phyloP scores from a whole-genome alignment of 768 basidiomycete species.

The Crucibulum laeve region DNA sequence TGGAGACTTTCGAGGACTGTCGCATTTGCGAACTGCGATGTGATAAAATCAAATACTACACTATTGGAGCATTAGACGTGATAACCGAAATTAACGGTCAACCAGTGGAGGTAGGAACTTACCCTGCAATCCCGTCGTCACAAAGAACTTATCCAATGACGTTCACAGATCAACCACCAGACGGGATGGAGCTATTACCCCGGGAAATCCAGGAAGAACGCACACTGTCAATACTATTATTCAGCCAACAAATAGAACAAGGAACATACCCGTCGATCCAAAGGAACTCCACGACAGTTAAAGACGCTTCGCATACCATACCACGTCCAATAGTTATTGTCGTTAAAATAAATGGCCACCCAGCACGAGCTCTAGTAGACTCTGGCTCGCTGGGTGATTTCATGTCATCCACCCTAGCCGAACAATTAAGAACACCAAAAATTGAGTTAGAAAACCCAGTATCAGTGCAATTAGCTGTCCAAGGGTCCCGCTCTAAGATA shows the following conservation, averaged over 20 bases:
- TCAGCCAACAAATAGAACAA: slow-evolving; percentile 11
- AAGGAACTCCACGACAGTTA: slow-evolving; percentile 15
- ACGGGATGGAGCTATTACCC: too few relatives aligned
- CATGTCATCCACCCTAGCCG: slow-evolving; percentile 27
- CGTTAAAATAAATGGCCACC: slow-evolving; percentile 25
- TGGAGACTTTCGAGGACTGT: too few relatives aligned
- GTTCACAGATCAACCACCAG: too few relatives aligned
- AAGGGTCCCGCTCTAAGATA: slow-evolving; percentile 34
- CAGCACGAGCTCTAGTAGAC: slow-evolving; percentile 28
- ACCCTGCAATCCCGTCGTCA: too few relatives aligned
- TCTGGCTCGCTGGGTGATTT: slow-evolving; percentile 37
- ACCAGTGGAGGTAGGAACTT: too few relatives aligned
- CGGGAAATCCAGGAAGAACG: too few relatives aligned
- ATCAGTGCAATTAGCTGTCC: slow-evolving; percentile 31
- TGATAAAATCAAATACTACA: too few relatives aligned
- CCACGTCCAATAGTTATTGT: slow-evolving; percentile 29
- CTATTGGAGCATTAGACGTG: too few relatives aligned
- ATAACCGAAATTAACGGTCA: too few relatives aligned
- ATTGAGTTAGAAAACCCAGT: slow-evolving; percentile 24
- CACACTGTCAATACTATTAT: too few relatives aligned
- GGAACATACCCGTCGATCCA: slow-evolving; percentile 15
- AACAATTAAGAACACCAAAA: slow-evolving; percentile 26
- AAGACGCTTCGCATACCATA: slow-evolving; percentile 12
- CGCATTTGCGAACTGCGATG: too few relatives aligned
- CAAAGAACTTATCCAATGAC: too few relatives aligned